Conservation (phyloP, 1,284 basidiomycete species). For the Marasmius tenuissimus region DNA sequence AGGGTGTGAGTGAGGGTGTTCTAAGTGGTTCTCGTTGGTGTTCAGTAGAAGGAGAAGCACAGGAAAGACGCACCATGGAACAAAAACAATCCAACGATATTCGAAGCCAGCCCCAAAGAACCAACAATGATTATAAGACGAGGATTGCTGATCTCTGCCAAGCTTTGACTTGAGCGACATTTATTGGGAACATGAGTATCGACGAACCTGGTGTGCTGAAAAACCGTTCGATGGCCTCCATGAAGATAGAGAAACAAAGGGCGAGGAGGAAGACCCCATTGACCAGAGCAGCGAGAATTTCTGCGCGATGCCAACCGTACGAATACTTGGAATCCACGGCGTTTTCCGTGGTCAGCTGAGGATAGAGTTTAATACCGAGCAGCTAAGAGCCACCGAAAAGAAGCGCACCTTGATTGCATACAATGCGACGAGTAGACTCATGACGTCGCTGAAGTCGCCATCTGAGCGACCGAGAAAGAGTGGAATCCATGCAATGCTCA, state of each 20-base stretch:
- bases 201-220: slow-evolving; percentile 77
- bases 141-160: slow-evolving; percentile 84
- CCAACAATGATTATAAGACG: slow-evolving; percentile 91
- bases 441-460: slow-evolving; percentile 72
- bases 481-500: slow-evolving; percentile 34
- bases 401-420: slow-evolving; percentile 88
- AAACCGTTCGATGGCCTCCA: slow-evolving; percentile 93
- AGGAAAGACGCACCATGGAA: slow-evolving; percentile 77
- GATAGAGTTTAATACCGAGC: neutral
- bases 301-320: slow-evolving; percentile 97
- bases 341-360: slow-evolving; percentile 54
- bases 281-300: slow-evolving; percentile 92
- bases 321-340: slow-evolving; percentile 72
- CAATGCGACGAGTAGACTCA: slow-evolving; percentile 92
- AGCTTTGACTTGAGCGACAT: slow-evolving; percentile 2
- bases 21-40: slow-evolving; percentile 33
- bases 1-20: slow-evolving; percentile 63
- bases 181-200: neutral
- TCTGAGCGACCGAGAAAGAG: slow-evolving; percentile 3
- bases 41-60: slow-evolving; percentile 4
- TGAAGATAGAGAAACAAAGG: slow-evolving; percentile 92
- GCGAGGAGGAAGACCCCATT: slow-evolving; percentile 95
- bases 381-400: neutral
- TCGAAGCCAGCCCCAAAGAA: slow-evolving; percentile 89
- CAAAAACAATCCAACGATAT: slow-evolving; percentile 92